Conservation (phyloP, 495 filamentous ascomycete species). For the Aspergillus ostianus region DNA sequence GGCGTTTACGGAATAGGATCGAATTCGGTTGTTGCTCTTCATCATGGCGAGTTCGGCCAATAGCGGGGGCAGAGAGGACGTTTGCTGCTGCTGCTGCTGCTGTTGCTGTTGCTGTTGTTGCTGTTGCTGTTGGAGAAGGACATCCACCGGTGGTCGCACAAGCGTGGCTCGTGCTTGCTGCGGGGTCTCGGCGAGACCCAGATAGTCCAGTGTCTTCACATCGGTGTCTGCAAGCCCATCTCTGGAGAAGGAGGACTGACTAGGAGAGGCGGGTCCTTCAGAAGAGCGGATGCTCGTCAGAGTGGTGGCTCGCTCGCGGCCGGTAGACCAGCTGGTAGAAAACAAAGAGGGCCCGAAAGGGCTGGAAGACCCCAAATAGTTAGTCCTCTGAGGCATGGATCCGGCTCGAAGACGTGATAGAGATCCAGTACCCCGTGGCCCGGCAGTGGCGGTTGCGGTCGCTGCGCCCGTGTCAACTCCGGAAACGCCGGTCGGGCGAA, state of each 20-base stretch:
- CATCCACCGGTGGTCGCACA: conserved; percentile 51
- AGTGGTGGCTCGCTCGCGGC: conserved; percentile 77
- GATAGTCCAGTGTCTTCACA: conserved; percentile 92
- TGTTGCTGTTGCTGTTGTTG: conserved; percentile 59
- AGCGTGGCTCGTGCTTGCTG: conserved; percentile 73
- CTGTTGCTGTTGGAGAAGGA: conserved; percentile 50
- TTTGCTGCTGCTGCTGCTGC: conserved; percentile 54
- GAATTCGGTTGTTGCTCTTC: conserved; percentile 80
- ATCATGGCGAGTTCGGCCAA: conserved; percentile 76
- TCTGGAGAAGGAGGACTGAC: conserved; percentile 83
- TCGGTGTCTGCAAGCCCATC: conserved; percentile 86
- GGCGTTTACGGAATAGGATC: conserved; percentile 97
- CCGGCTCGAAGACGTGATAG: conserved; percentile 88
- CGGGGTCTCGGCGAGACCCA: conserved; percentile 92
- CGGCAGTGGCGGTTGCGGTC: conserved; percentile 37
- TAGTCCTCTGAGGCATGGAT: conserved; percentile 88
- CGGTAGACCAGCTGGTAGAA: conserved; percentile 76
- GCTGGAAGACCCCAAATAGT: conserved; percentile 56
- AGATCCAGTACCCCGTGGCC: conserved; percentile 60
- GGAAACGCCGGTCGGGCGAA: conserved; percentile 72
- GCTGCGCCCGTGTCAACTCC: conserved; percentile 60
- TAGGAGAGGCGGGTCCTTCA: conserved; percentile 85
- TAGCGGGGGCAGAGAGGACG: conserved; percentile 61
- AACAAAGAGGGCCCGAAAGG: conserved; percentile 91
- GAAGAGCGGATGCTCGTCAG: conserved; percentile 83